Percentiles rank a stretch among this genome's conserved stretches.
Evolutionary conservation across 2,329 filamentous ascomycete genomes (phyloP).

Genomic region (Ophiostoma populinum): DNA sequence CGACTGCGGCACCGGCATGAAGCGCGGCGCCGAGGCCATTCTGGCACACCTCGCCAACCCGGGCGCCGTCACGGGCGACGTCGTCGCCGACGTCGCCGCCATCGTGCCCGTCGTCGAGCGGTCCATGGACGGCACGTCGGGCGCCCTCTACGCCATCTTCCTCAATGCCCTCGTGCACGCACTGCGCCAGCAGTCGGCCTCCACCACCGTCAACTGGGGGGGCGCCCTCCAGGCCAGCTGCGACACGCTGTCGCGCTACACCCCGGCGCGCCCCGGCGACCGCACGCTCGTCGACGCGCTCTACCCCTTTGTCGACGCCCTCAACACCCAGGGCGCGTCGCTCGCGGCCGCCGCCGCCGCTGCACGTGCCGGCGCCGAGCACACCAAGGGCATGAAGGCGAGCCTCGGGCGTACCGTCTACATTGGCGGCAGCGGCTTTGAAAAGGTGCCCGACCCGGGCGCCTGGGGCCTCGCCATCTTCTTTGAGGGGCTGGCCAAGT

Average conservation of each 20-base stretch:
- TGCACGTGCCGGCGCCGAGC: conserved; percentile 57
- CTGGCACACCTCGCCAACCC: conserved; percentile 29
- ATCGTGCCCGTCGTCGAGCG: conserved; percentile 38
- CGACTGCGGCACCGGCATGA: conserved; percentile 74
- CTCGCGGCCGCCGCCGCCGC: conserved; percentile 59
- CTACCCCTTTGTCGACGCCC: conserved; percentile 65
- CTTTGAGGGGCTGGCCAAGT: conserved; percentile 55
- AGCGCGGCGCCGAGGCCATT: conserved; percentile 64
- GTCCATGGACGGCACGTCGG: conserved; percentile 45
- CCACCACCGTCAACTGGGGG: conserved; percentile 29
- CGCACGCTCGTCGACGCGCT: conserved; percentile 82
- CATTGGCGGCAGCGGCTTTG: conserved; percentile 58
- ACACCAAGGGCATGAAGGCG: conserved; percentile 83
- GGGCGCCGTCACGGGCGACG: conserved; percentile 30
- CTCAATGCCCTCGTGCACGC: conserved; percentile 65
- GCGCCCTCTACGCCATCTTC: conserved; percentile 61
- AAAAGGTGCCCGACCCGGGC: conserved; percentile 48
- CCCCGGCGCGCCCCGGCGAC: conserved; percentile 76
- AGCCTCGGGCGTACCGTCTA: conserved; percentile 74
- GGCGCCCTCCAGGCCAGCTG: conserved; percentile 55
- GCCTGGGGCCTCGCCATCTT: conserved; percentile 60
- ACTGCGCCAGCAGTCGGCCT: conserved; percentile 23
- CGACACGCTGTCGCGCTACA: conserved; percentile 61
- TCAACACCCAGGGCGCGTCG: conserved; percentile 43
- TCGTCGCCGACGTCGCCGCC: conserved; percentile 31